Evolutionary conservation across 768 basidiomycete species (phyloP).

Genomic region (Coprinopsis strossmayeri): DNA sequence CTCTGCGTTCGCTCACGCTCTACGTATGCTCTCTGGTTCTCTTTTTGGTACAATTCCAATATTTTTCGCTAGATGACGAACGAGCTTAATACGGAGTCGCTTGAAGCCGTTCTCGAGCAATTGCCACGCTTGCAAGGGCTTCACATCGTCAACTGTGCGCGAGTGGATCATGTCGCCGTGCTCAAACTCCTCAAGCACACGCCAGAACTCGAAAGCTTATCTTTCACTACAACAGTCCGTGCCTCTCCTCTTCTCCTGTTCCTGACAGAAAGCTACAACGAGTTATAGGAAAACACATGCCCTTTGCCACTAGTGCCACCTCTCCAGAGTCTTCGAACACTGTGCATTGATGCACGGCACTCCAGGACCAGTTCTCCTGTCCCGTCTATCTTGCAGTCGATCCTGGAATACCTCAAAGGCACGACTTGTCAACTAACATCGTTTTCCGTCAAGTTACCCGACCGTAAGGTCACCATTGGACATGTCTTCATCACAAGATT

Average conservation of each 20-base stretch:
- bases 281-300: constrained; percentile 28
- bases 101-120: constrained; percentile 39
- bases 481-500: constrained; percentile 36
- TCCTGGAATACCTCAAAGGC: constrained; percentile 26
- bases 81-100: constrained; percentile 45
- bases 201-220: constrained; percentile 53
- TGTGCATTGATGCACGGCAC: constrained; percentile 46
- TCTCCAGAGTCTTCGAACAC: constrained; percentile 38
- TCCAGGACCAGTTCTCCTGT: constrained; percentile 23
- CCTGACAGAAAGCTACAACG: constrained; percentile 3
- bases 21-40: constrained; percentile 46
- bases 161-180: constrained; percentile 45
- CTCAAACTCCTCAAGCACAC: constrained; percentile 40
- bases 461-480: constrained; percentile 31
- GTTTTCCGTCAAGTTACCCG: constrained; percentile 39
- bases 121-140: constrained; percentile 51
- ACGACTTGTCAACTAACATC: constrained; percentile 27
- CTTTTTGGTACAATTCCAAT: not conserved
- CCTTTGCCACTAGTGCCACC: constrained; percentile 22
- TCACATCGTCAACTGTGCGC: constrained; percentile 55
- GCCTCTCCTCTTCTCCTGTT: not conserved
- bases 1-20: constrained; percentile 35
- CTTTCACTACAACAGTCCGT: constrained; percentile 37
- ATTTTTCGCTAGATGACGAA: constrained; percentile 42
- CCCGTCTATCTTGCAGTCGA: constrained; percentile 20